Conservation (phyloP, 306 rosid species). For the Argentina anserina region DNA sequence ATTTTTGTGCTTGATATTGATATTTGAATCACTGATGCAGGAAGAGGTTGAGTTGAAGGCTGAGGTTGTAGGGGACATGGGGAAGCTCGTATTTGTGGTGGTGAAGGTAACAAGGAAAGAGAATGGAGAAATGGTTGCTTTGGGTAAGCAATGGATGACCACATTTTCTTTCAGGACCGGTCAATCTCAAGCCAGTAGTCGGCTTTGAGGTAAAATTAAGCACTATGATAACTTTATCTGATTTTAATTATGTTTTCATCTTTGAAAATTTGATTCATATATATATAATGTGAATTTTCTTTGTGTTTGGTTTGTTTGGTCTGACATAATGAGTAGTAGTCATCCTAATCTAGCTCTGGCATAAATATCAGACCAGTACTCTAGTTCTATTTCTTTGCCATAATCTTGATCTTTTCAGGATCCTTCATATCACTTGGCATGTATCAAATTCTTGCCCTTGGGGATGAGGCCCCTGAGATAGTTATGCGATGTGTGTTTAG, state of each 20-base stretch:
- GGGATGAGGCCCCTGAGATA: not conserved
- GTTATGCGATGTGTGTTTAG: not conserved
- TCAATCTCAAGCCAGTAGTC: not conserved
- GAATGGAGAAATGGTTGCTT: conserved; percentile 33
- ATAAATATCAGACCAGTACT: not conserved
- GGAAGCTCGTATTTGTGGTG: conserved; percentile 23
- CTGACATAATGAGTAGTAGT: not conserved
- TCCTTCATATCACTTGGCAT: not conserved
- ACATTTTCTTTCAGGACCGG: not conserved
- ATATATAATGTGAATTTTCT: not conserved
- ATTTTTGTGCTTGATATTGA: not conserved
- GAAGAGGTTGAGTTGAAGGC: conserved; percentile 46
- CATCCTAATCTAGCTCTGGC: not conserved
- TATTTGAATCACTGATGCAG: conserved; percentile 14
- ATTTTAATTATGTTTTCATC: not conserved
- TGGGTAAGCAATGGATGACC: conserved; percentile 41
- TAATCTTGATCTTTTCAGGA: not conserved
- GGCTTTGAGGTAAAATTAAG: conserved; percentile 20
- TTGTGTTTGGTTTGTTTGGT: not conserved
- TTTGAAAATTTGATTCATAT: not conserved
- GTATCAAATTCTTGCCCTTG: not conserved
- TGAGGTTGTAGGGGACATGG: conserved; percentile 31
- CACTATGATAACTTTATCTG: too few relatives aligned
- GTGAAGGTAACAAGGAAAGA: conserved; percentile 34
- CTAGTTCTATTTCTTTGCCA: not conserved